These are phyloP conservation scores for Abelmoschus esculentus DNA, from an alignment of 345 rosid genomes.

Conservation along the genomic window DNA sequence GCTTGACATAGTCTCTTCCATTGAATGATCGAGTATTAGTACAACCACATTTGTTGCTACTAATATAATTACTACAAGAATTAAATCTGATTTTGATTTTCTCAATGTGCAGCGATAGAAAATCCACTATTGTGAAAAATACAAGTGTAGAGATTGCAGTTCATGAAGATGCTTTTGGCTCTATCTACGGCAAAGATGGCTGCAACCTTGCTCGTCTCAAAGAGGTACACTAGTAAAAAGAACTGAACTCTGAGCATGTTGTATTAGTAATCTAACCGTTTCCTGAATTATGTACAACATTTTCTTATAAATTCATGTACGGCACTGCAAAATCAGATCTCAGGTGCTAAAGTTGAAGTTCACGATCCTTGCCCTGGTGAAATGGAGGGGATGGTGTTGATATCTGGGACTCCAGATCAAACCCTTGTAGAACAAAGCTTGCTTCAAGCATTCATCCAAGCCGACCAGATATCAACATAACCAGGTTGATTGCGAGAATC, in stretches of 20 bases:
- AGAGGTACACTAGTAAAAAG: conserved; percentile 31
- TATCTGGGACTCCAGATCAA: conserved; percentile 55
- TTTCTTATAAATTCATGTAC: conserved; percentile 1
- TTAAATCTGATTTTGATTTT: conserved; percentile 4
- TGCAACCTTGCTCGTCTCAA: conserved; percentile 43
- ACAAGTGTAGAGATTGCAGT: conserved; percentile 41
- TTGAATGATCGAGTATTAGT: neutral
- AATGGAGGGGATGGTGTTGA: conserved; percentile 35
- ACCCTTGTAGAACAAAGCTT: conserved; percentile 42
- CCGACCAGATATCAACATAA: conserved; percentile 3
- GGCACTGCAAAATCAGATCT: conserved; percentile 29
- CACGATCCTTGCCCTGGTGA: conserved; percentile 34
- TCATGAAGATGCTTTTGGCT: conserved; percentile 32
- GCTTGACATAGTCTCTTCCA: neutral
- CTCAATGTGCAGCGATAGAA: conserved; percentile 24
- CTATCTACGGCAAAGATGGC: conserved; percentile 51
- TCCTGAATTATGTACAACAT: neutral
- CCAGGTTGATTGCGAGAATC: neutral
- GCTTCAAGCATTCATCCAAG: conserved; percentile 38
- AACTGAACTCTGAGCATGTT: neutral
- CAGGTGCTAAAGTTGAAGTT: conserved; percentile 56
- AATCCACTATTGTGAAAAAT: conserved; percentile 38
- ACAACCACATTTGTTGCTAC: neutral
- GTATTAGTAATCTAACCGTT: neutral
- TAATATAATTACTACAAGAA: neutral